Evolutionary conservation across 225 moss, liverwort and hornwort species (phyloP), one percentile per base, ranked within the genome.

Genomic region (Pleurozium schreberi): DNA sequence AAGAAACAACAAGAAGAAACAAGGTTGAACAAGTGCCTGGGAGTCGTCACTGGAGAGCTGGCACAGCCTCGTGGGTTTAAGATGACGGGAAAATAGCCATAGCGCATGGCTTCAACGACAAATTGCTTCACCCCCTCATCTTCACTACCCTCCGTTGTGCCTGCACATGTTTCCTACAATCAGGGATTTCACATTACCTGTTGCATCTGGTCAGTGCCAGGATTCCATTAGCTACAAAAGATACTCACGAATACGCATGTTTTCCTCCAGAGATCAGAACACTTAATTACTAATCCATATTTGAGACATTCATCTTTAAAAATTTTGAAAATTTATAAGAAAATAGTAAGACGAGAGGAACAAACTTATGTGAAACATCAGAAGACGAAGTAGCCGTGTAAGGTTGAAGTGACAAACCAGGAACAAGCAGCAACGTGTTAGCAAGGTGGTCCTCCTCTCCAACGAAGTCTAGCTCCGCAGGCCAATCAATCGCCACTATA

Each of bases 61-160:
- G 94, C 96, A 90, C 96, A 99, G 87, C 97, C 97, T 79, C 98
- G 92, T 38, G 96, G 97, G 93, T 99, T 99, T n/a, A 99, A 88
- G 58, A 99, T 90, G 60, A 97, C 77, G 27, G 98, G 98, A 89
- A 99, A 97, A 84, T 95, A 97, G 79, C 98, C 97, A 88, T 91
- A 91, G 78, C 90, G 91, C 89, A 95, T 93, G 78, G 94, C 94
- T 73, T 93, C 91, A 71, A 86, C 81, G 63, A 92, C 92, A 83
- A 99, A 95, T 82, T 81, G 92, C 84, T 93, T 64, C 81, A 97
- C 93, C 58, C 97, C 97, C 79, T 86, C 85, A 86, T 97, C 97
- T 80, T 91, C 79, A 86, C 97, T 99, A 59, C 94, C 94, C 90
- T 94, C 94, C 43, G 94, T 93, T 63, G 92, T 93, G 63, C 94